Percentiles rank a stretch among this genome's conserved stretches.
These are phyloP conservation scores for Alternaria brassicicola DNA, from an alignment of 2,329 filamentous ascomycete genomes.

Conservation along the genomic window DNA sequence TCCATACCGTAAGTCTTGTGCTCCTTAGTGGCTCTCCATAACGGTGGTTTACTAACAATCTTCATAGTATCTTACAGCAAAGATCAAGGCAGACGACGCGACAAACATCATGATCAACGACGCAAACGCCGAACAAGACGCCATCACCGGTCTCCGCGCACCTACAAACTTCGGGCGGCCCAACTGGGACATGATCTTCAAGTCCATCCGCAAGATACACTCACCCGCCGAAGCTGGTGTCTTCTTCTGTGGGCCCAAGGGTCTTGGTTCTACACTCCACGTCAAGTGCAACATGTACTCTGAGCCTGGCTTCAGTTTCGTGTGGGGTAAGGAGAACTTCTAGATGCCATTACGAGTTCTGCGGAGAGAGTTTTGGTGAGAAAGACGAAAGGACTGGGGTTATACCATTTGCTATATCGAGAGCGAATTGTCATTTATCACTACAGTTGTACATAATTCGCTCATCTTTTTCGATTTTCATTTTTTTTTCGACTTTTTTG, in stretches of 20 bases:
- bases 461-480: background rate
- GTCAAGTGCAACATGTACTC: slow-evolving; percentile 89
- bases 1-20: slow-evolving; percentile 66
- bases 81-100: slow-evolving; percentile 83
- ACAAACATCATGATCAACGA: slow-evolving; percentile 95
- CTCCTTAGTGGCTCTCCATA: background rate
- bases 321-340: slow-evolving; percentile 74
- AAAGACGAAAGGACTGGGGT: background rate
- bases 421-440: slow-evolving; percentile 20
- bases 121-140: slow-evolving; percentile 80
- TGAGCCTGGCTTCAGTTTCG: slow-evolving; percentile 73
- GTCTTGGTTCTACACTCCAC: slow-evolving; percentile 75
- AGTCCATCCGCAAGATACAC: slow-evolving; percentile 76
- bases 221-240: slow-evolving; percentile 51
- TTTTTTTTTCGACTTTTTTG: background rate
- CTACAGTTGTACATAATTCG: slow-evolving; percentile 25
- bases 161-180: slow-evolving; percentile 86
- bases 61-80: slow-evolving; percentile 75
- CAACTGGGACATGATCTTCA: slow-evolving; percentile 91
- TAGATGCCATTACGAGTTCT: slow-evolving; percentile 44
- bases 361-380: background rate
- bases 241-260: slow-evolving; percentile 84
- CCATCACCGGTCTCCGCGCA: slow-evolving; percentile 80
- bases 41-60: slow-evolving; percentile 17
- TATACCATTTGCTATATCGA: slow-evolving; percentile 19